Conservation (phyloP, 2,329 filamentous ascomycete genomes). For the Aspergillus clavatus region DNA sequence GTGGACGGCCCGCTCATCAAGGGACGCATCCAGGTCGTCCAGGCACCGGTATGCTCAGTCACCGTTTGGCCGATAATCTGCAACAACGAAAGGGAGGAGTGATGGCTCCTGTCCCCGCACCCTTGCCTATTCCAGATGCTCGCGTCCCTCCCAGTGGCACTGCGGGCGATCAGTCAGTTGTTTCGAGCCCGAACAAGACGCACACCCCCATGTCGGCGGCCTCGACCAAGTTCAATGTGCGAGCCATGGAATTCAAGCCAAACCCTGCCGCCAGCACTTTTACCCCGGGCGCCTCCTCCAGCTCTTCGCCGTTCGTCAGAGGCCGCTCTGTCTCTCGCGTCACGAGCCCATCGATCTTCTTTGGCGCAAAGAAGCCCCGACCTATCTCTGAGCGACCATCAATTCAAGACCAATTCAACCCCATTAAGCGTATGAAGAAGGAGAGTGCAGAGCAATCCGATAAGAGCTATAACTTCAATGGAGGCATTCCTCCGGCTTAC, state of each 20-base stretch:
- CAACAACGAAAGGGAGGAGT: conserved; percentile 47
- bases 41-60: conserved; percentile 45
- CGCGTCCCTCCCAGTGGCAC: conserved; percentile 72
- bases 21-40: conserved; percentile 39
- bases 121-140: conserved; percentile 59
- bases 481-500: conserved; percentile 77
- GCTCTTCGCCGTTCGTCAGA: conserved; percentile 61
- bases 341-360: conserved; percentile 51
- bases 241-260: conserved; percentile 74
- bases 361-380: conserved; percentile 67
- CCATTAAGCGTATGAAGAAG: conserved; percentile 67
- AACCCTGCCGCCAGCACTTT: conserved; percentile 77
- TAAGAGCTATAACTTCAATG: conserved; percentile 68
- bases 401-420: conserved; percentile 55
- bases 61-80: conserved; percentile 49
- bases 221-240: conserved; percentile 56
- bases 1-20: conserved; percentile 41
- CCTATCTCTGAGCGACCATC: conserved; percentile 53
- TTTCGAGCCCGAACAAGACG: conserved; percentile 41
- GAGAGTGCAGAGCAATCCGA: conserved; percentile 48
- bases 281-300: conserved; percentile 60
- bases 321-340: conserved; percentile 44
- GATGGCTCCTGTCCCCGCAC: conserved; percentile 45
- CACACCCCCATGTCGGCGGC: conserved; percentile 52
- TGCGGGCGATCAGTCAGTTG: conserved; percentile 50